Evolutionary conservation across 805 yeast genomes (phyloP), one percentile per base, ranked within the genome.

Genomic region (Myxozyma neotropica): DNA sequence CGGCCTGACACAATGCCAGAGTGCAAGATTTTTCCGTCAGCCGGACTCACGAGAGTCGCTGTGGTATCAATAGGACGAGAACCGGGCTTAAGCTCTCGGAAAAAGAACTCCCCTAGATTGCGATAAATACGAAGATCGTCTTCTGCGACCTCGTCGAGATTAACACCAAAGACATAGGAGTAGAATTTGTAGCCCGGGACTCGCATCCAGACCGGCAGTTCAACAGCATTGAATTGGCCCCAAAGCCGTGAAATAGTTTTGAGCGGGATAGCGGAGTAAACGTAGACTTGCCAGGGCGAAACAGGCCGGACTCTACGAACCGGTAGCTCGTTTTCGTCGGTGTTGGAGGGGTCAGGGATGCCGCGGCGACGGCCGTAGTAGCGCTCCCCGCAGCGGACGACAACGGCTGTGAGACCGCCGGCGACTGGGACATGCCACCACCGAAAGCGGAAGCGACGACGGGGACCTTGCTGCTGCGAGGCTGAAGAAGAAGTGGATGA

Each of bases 31-130:
- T 82, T 86, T 23, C 99, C 99, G 74, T 94, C 99, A 58, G 96
- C 85, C 2, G 99, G 99, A 36, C 94, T 86, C 7, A 86, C 94
- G 52, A 94, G 74, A 55, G 84, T 82, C 1, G 85, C 77, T 17
- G 80, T 80, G n/a, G 77, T 75, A 55, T 81, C 84, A 26, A 94
- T 74, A 1, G 96, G 96, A 65, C 99, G 81, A 0, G 81, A 83
- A 29, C 88, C 96, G 0, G 91, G 88, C 68, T 78, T 83, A 43
- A 94, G 81, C 53, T 82, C 83, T 65, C 99, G 80, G 74, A 89
- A 94, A 74, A 94, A 94, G 68, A 94, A 94, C 68, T 94, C 97
- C 10, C 93, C 86, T 58, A 94, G 80, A 72, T 94, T 94, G 46
- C 80, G 80, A 75, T 87, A 94, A 52, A 86, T 79, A 23, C 79